Percentiles rank a stretch among this genome's conserved stretches.
Conservation (phyloP, 768 basidiomycete genomes). For the Guyanaporus albipodus region DNA sequence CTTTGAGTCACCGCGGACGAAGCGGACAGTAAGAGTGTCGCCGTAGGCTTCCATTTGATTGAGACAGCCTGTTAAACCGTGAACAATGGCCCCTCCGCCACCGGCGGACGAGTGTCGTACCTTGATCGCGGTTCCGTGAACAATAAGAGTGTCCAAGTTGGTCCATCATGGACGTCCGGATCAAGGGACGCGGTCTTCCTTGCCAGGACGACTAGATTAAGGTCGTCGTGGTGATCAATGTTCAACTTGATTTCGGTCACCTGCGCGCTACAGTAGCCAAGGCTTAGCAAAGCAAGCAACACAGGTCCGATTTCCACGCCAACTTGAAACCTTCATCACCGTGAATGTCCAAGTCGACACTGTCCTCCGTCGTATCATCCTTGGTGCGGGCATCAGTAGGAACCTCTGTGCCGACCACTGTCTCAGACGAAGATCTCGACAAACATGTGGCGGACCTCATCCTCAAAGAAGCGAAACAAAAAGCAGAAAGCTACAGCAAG, state of each 20-base stretch:
- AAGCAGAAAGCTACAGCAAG: constrained; percentile 74
- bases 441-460: constrained; percentile 89
- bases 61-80: background rate
- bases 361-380: constrained; percentile 81
- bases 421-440: constrained; percentile 85
- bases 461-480: constrained; percentile 88
- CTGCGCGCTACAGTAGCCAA: background rate
- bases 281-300: constrained; percentile 24
- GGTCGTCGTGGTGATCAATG: too few species aligned
- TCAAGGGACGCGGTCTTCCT: too few species aligned
- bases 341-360: constrained; percentile 47
- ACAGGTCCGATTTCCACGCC: constrained; percentile 7
- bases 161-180: too few species aligned
- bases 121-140: constrained; percentile 2
- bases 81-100: too few species aligned
- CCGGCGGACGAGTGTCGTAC: background rate
- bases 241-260: background rate
- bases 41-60: too few species aligned
- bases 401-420: constrained; percentile 48
- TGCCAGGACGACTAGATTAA: too few species aligned
- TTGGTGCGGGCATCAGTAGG: constrained; percentile 81
- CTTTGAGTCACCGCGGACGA: too few species aligned
- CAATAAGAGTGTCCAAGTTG: background rate
- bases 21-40: too few species aligned
- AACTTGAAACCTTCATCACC: background rate